Base-by-base conservation (phyloP, 306 rosid genomes). In the Dalbergia oliveri region DNA sequence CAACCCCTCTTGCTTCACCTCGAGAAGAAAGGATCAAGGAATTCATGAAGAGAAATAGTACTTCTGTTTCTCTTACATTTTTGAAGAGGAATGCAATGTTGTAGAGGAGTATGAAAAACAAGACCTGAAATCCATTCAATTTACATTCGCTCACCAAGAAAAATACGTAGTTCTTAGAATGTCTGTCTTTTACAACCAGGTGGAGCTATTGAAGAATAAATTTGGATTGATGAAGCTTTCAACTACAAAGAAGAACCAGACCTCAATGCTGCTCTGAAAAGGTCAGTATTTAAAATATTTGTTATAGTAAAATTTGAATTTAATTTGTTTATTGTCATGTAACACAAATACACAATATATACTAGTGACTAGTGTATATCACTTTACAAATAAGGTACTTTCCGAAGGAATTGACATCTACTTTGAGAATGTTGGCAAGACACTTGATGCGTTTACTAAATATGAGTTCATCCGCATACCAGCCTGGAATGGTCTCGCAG, bases 191-290 rank as follows among this genome's bases (percentile, higher is more conserved):
- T 54, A 62, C 47, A 23, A 66, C 41, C 75, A 77, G 81, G 82
- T 78, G 61, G 82, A 78, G n/a, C 60, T 78, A 3, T 68, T 78
- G 76, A 78, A 78, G 76, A 68, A 69, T 18, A 78, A 78, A 69
- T 78, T 80, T 8, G 86, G 86, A 9, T 80, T 54, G 86, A 82
- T 33, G 86, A 71, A 43, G 86, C 82, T 21, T 83, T 53, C 41
- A 68, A 84, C 79, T 84, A 80, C 72, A 84, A 84, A 44, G 84
- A 84, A 63, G 87, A 80, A 43, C 53, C 49, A 5, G 84, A 84
- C 77, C 76, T 84, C 54, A 15, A 84, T 39, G 82, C 68, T 11
- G 49, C 85, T 11, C 70, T 84, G 21, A 84, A 84, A 80, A 84
- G 88, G 88, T 84, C 10, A 51, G 21, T 37, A 5, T 4, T 37